Conservation (phyloP, 2,329 filamentous ascomycete species). For the Fusarium sp. region DNA sequence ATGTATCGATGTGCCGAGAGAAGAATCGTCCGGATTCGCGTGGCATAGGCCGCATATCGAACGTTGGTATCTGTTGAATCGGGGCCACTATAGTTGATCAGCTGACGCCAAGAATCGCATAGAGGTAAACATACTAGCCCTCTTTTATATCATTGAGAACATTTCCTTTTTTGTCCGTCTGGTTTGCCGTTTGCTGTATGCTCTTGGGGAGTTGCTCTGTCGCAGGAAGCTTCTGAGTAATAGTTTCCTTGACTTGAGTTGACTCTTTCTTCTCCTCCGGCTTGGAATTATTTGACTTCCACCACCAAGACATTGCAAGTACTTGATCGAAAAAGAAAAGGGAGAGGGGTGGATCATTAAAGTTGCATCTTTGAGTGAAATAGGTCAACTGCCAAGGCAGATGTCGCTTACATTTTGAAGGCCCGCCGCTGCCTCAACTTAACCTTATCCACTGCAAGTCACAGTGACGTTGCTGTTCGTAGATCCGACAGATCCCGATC, state of each 20-base stretch:
- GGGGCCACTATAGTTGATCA: slow-evolving; percentile 51
- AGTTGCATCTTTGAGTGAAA: slow-evolving; percentile 4
- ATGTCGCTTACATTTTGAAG: slow-evolving; percentile 31
- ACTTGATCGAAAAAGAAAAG: not conserved
- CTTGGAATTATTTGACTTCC: slow-evolving; percentile 50
- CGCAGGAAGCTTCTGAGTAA: slow-evolving; percentile 59
- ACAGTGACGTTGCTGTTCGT: not conserved
- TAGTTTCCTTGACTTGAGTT: slow-evolving; percentile 43
- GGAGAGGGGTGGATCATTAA: not conserved
- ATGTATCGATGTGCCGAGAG: slow-evolving; percentile 93
- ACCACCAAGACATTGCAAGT: slow-evolving; percentile 55
- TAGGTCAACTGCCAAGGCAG: slow-evolving; percentile 4
- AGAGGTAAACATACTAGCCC: slow-evolving; percentile 70
- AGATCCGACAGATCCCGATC: slow-evolving; percentile 42
- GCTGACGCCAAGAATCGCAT: slow-evolving; percentile 12
- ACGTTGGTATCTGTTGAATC: slow-evolving; percentile 86
- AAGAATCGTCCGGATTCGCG: slow-evolving; percentile 85
- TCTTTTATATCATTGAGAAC: slow-evolving; percentile 81
- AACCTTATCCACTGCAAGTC: slow-evolving; percentile 12
- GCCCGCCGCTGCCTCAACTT: slow-evolving; percentile 25
- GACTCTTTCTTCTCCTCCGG: slow-evolving; percentile 43
- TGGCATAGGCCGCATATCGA: slow-evolving; percentile 92
- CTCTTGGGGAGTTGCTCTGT: slow-evolving; percentile 61
- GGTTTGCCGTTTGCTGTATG: slow-evolving; percentile 67
- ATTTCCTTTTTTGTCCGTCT: slow-evolving; percentile 70